Evolutionary conservation across 2,329 filamentous ascomycete genomes (phyloP), one percentile per base, ranked within the genome.

Genomic region (Aspergillus hiratsukae): DNA sequence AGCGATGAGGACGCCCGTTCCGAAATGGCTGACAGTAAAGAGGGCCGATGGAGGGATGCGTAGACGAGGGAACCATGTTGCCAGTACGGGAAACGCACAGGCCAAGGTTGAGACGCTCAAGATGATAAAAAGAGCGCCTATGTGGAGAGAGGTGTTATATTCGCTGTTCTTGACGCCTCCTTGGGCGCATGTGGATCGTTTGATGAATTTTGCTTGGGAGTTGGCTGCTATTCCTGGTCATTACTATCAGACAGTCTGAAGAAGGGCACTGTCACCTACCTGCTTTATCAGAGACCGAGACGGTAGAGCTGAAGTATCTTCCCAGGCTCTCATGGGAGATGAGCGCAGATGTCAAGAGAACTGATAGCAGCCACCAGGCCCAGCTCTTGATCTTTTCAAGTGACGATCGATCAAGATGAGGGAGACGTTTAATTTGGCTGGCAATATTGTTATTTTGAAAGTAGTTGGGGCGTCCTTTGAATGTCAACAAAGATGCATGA

Each of bases 1-100:
- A 10, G 90, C 89, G 59, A 94, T 87, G n/a, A 94, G 78, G 21
- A 94, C 90, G 57, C 90, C 90, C 1, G 90, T 94, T 67, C 90
- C 88, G 62, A 90, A 88, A 75, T 91, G 88, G 61, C 88, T 84
- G 65, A 85, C 86, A 60, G 67, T 66, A 27, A 69, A 69, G 5
- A 69, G 59, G 25, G 65, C 66, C 2, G 62, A 60, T 0, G 79
- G 80, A 52, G 86, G 85, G 54, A 82, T 81, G 52, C 78, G 81
- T 54, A 85, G 79, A 50, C 80, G 79, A 40, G 81, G 82, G 40
- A 81, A 77, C 61, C 83, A 81, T 53, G 82, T 81, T 9, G 84
- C 87, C 54, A 89, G 73, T 35, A 89, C 75, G 1, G 87, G 87
- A 53, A 89, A 85, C 4, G 81, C 85, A 68, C 86, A 88, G 29